A percentile compares a stretch with the other conserved stretches of the same genome.
These are phyloP conservation scores for Inga leiocalycina DNA, from an alignment of 306 rosid genomes.

Conservation along the genomic window DNA sequence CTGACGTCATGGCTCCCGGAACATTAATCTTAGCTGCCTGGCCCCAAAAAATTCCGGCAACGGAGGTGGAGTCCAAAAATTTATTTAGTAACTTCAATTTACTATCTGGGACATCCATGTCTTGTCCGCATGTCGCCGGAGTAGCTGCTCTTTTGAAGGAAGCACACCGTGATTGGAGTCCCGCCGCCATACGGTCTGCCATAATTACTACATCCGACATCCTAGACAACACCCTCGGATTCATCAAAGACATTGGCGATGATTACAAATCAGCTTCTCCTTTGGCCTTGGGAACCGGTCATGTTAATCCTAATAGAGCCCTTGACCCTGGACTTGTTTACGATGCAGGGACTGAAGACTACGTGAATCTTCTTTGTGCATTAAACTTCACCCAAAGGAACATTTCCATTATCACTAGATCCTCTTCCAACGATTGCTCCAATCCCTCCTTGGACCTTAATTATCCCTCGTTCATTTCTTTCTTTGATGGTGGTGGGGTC, in stretches of 20 bases:
- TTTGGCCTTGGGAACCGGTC: conserved; percentile 76
- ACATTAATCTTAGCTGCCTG: conserved; percentile 73
- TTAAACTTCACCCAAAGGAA: conserved; percentile 51
- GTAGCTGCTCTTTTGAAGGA: conserved; percentile 64
- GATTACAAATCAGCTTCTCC: conserved; percentile 53
- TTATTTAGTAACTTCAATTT: conserved; percentile 50
- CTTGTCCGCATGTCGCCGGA: conserved; percentile 81
- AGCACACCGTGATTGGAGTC: conserved; percentile 66
- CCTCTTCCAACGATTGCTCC: conserved; percentile 47
- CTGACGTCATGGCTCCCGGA: conserved; percentile 84
- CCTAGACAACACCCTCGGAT: conserved; percentile 47
- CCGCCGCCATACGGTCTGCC: conserved; percentile 80
- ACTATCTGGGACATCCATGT: conserved; percentile 78
- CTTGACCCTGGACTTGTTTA: conserved; percentile 79
- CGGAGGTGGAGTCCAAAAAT: neutral
- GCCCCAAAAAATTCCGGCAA: conserved; percentile 48
- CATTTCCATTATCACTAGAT: conserved; percentile 53
- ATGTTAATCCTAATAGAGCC: conserved; percentile 74
- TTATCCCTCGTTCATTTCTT: conserved; percentile 77
- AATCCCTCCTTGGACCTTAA: conserved; percentile 64
- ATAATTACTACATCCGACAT: conserved; percentile 73
- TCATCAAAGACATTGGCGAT: conserved; percentile 56
- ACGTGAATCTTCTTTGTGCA: conserved; percentile 73
- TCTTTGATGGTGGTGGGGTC: conserved; percentile 18
- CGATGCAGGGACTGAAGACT: conserved; percentile 53